Evolutionary conservation across 23 red algal species (phyloP), one percentile per base, ranked within the genome.

Genomic region (Chondrus crispus): DNA sequence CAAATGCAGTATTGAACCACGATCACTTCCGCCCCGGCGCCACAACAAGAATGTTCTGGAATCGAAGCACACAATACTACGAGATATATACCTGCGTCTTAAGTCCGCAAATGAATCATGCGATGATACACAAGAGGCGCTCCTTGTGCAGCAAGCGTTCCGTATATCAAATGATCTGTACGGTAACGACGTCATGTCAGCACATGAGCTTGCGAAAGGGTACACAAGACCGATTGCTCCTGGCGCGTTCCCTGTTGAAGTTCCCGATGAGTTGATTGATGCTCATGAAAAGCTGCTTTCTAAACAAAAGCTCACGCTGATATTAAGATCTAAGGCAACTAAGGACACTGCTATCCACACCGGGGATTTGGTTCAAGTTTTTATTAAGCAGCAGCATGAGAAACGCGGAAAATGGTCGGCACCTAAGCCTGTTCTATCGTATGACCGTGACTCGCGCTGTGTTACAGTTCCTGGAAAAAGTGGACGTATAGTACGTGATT

Each of bases 11-110:
- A 84, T 63, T 30, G 6, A n/a, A 11, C 32, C 32, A 8, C 49
- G 52, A 4, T 55, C 80, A 6, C 58, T 84, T 51, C 80, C 51
- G 29, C 80, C 52, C 3, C 33, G 49, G 47, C 4, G 80, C 2
- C 80, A 84, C 53, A 84, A 84, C 80, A 84, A 84, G 26, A 58
- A 84, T 49, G 80, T 84, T 3, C 12, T 84, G 20, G 80, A 84
- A 45, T 63, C 80, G 3, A 84, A 84, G 57, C 49, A 84, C 19
- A 5, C 14, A 2, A 33, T 62, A 3, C 58, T 84, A 10, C 49
- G 51, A 3, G 80, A 84, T 33, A 49, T 84, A 57, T 66, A 39
- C 6, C 3, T 52, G 13, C 10, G 80, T 3, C 52, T 63, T 2
- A 38, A 84, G 32, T 22, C 35, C 10, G 49, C 3, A 3, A 38